These are phyloP conservation scores for Termitomyces sp. DNA, from an alignment of 768 basidiomycete genomes.

Conservation along the genomic window DNA sequence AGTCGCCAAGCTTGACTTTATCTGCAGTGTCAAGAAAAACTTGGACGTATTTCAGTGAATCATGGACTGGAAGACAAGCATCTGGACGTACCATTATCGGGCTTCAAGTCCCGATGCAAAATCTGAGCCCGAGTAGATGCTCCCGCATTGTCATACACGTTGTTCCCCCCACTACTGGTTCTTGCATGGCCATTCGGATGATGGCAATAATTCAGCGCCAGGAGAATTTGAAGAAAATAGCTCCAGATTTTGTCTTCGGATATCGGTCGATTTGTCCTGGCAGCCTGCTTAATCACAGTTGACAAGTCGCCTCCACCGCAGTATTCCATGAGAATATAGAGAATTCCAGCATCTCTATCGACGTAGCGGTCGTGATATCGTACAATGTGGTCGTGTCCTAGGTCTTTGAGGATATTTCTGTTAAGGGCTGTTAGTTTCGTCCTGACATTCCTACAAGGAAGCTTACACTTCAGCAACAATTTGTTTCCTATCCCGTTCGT, in stretches of 20 bases:
- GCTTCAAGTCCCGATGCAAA: conserved; percentile 93
- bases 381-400: conserved; percentile 95
- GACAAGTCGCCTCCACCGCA: conserved; percentile 97
- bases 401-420: conserved; percentile 95
- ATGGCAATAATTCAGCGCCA: conserved; percentile 91
- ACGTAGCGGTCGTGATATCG: conserved; percentile 91
- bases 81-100: conserved; percentile 81
- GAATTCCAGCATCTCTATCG: conserved; percentile 83
- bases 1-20: conserved; percentile 94
- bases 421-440: not conserved
- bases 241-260: conserved; percentile 95
- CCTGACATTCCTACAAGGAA: not conserved
- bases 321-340: conserved; percentile 99
- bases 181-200: conserved; percentile 64
- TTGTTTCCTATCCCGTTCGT: conserved; percentile 92
- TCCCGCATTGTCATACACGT: conserved; percentile 33
- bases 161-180: conserved; percentile 33
- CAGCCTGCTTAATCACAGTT: conserved; percentile 75
- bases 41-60: conserved; percentile 23
- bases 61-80: not conserved
- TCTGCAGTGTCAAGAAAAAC: conserved; percentile 88
- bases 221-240: conserved; percentile 90
- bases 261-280: conserved; percentile 65
- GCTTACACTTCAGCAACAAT: conserved; percentile 97
- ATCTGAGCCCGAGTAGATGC: conserved; percentile 67